Percentiles rank a stretch among this genome's conserved stretches.
phyloP scores from a whole-genome alignment of 202 grass and related monocot genomes.

The Setaria viridis region DNA sequence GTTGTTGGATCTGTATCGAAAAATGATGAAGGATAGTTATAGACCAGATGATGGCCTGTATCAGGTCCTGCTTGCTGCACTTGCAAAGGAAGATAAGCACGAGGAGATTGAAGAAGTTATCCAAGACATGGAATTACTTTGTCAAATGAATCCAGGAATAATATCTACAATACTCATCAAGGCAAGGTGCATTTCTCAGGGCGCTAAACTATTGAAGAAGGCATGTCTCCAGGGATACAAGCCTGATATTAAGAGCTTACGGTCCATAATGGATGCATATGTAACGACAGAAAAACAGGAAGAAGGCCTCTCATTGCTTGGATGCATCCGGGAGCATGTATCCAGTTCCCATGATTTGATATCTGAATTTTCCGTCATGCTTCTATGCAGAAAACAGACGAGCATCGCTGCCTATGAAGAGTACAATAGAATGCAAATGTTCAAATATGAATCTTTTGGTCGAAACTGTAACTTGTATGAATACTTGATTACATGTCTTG shows the following conservation, averaged over 20 bases:
- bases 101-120: conserved; percentile 72
- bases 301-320: conserved; percentile 75
- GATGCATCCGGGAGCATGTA: conserved; percentile 59
- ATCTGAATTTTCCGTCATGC: conserved; percentile 81
- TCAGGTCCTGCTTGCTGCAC: conserved; percentile 62
- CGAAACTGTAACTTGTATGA: conserved; percentile 65
- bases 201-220: conserved; percentile 74
- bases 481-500: conserved; percentile 72
- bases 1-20: conserved; percentile 66
- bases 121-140: conserved; percentile 74
- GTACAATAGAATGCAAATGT: conserved; percentile 59
- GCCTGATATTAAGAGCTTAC: conserved; percentile 66
- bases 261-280: conserved; percentile 71
- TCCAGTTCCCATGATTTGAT: conserved; percentile 62
- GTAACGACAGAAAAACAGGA: conserved; percentile 56
- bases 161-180: conserved; percentile 73
- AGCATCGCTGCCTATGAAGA: conserved; percentile 69
- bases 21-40: conserved; percentile 76
- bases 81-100: conserved; percentile 54
- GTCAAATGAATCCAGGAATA: conserved; percentile 57
- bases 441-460: conserved; percentile 55
- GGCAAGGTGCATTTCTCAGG: conserved; percentile 69
- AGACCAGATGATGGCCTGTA: conserved; percentile 65
- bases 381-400: conserved; percentile 64
- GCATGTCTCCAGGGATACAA: conserved; percentile 65